Conservation (phyloP, 805 yeast species). For the Suhomyces pyralidae region DNA sequence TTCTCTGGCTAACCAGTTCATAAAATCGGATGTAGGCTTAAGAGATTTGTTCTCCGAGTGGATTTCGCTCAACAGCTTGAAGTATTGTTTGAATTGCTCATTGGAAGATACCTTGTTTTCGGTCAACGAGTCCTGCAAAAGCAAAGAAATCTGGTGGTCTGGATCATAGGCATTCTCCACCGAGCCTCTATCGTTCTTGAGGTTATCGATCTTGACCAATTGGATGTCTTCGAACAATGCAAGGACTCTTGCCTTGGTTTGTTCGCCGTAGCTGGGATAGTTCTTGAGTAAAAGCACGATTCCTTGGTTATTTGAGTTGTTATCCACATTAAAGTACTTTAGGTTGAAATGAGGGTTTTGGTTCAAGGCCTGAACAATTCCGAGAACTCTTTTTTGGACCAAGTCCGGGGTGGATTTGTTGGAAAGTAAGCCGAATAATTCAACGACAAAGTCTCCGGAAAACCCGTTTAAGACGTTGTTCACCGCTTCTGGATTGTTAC, state of each 20-base stretch:
- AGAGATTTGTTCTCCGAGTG: slow-evolving; percentile 28
- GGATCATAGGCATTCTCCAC: slow-evolving; percentile 17
- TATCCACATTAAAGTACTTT: slow-evolving; percentile 20
- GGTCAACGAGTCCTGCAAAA: slow-evolving; percentile 33
- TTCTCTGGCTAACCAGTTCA: slow-evolving; percentile 62
- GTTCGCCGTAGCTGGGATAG: slow-evolving; percentile 25
- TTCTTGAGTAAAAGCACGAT: slow-evolving; percentile 21
- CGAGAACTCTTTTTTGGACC: slow-evolving; percentile 47
- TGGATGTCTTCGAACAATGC: slow-evolving; percentile 48
- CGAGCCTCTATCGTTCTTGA: slow-evolving; percentile 14
- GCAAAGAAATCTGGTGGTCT: slow-evolving; percentile 31
- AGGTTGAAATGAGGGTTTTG: slow-evolving; percentile 33
- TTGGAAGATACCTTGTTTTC: slow-evolving; percentile 12
- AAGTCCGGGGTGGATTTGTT: slow-evolving; percentile 20
- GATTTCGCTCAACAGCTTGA: slow-evolving; percentile 26
- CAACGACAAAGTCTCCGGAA: slow-evolving; percentile 14
- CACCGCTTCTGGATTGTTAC: slow-evolving; percentile 70
- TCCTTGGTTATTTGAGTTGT: slow-evolving; percentile 14
- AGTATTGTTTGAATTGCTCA: slow-evolving; percentile 7
- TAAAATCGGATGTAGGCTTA: slow-evolving; percentile 41
- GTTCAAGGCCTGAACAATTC: slow-evolving; percentile 48
- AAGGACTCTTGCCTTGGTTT: slow-evolving; percentile 37
- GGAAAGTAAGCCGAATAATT: slow-evolving; percentile 20
- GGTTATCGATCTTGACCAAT: slow-evolving; percentile 11
- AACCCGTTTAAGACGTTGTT: slow-evolving; percentile 30